phyloP scores from a whole-genome alignment of 495 filamentous ascomycete species.

The Talaromyces trachyspermus region DNA sequence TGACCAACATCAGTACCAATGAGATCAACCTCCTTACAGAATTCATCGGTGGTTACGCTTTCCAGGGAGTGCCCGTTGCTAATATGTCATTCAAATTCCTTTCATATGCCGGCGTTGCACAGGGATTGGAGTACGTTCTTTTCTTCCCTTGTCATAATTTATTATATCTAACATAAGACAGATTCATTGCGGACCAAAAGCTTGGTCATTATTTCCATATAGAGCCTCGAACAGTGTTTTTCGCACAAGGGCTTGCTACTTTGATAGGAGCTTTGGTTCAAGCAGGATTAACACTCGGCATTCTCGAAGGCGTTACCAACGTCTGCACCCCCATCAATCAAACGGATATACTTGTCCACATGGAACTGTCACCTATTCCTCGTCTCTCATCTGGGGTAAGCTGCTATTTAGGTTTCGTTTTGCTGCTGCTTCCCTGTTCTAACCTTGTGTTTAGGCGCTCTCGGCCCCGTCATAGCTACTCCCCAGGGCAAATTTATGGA shows the following conservation, averaged over 20 bases:
- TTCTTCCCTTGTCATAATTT: slow-evolving; percentile 36
- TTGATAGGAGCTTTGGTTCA: slow-evolving; percentile 61
- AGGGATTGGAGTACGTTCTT: slow-evolving; percentile 35
- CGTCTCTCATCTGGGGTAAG: slow-evolving; percentile 62
- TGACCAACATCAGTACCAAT: slow-evolving; percentile 63
- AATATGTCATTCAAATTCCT: slow-evolving; percentile 75
- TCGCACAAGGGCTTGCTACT: slow-evolving; percentile 59
- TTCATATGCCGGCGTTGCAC: slow-evolving; percentile 59
- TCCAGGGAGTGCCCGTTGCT: slow-evolving; percentile 56
- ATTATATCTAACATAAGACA: slow-evolving; percentile 43
- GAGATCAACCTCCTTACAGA: slow-evolving; percentile 61
- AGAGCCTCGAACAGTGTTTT: slow-evolving; percentile 61
- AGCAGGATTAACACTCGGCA: slow-evolving; percentile 56
- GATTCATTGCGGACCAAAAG: slow-evolving; percentile 70
- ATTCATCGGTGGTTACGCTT: slow-evolving; percentile 66
- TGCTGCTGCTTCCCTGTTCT: not conserved
- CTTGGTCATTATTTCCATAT: slow-evolving; percentile 73
- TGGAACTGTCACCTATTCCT: slow-evolving; percentile 60
- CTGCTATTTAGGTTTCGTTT: not conserved
- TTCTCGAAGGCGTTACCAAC: slow-evolving; percentile 51
- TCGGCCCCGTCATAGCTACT: slow-evolving; percentile 62
- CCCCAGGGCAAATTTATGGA: slow-evolving; percentile 60
- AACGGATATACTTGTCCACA: slow-evolving; percentile 64
- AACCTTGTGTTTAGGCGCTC: slow-evolving; percentile 29
- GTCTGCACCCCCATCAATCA: slow-evolving; percentile 52